These are phyloP conservation scores for Puccinia coronata DNA, from an alignment of 1,284 basidiomycete genomes.

Conservation along the genomic window DNA sequence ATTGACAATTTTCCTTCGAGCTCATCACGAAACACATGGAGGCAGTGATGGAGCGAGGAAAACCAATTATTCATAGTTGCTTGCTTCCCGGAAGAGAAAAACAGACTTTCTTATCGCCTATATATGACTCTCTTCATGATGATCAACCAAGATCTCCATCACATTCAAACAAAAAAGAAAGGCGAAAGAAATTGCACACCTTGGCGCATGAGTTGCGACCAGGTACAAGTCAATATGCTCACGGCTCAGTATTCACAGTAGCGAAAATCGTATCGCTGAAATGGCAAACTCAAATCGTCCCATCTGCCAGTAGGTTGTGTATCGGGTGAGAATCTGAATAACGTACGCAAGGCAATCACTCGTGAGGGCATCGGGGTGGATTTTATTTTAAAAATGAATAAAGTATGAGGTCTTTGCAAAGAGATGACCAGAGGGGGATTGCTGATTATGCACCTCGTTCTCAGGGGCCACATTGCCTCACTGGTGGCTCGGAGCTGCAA, in stretches of 20 bases:
- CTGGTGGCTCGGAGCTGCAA: no score
- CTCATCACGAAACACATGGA: background rate
- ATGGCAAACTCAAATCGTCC: background rate
- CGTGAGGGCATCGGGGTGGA: background rate
- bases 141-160: background rate
- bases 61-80: background rate
- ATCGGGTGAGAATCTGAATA: background rate
- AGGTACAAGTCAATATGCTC: background rate
- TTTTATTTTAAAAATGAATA: background rate
- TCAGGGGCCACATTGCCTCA: no score
- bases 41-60: background rate
- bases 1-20: background rate
- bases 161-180: background rate
- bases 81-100: background rate
- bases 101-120: background rate
- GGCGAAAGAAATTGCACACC: background rate
- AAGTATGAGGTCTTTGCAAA: background rate
- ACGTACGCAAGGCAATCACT: background rate
- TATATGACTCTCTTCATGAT: background rate
- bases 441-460: no score
- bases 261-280: background rate
- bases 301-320: background rate
- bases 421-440: background rate
- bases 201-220: background rate
- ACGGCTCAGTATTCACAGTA: conserved; percentile 1